Base-by-base conservation (phyloP, 192 early-diverging fungal genomes). In the Entomortierella parvispora region DNA sequence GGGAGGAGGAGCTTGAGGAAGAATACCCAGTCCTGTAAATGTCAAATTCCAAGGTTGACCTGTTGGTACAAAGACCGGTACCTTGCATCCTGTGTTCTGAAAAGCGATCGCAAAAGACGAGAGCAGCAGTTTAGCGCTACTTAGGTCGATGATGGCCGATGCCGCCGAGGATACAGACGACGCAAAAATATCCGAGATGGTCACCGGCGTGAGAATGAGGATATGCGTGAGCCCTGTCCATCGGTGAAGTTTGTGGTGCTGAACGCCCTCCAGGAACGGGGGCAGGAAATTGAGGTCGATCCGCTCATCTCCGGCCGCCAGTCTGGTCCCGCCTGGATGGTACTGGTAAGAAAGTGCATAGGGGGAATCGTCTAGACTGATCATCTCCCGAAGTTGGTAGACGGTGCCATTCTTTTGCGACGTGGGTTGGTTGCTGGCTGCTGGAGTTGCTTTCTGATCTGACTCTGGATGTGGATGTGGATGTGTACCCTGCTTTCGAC, bases 51-150 rank as follows among this genome's bases (percentile, higher is more conserved):
- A 69, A n/a, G 77, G 64, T 37, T 82, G 81, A 17, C 81, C 81
- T 48, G 75, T 79, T 17, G 89, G 89, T 29, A 86, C 86, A 84
- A 87, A 90, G 15, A 85, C 79, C 1, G 89, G 89, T 26, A 90
- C 60, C 47, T 72, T 84, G 69, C 92, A 93, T 22, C 79, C 84
- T 26, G 83, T 88, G 69, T 89, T 91, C 48, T 87, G 86, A 53
- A 89, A 83, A 0, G 90, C 89, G 51, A 91, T 87, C 44, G 87
- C 83, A 71, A 89, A 87, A 8, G 90, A 87, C 1, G 90, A 90
- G 48, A 91, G 59, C 29, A 91, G 58, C 0, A 84, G 52, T 44
- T 91, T 91, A 34, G 90, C 86, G 11, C 84, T 88, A 52, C 85
- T 84, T 11, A 88, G 69, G 42, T 90, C 89, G 25, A 90, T 82